Evolutionary conservation across 106 monocot genomes (phyloP).

Genomic region (Platanthera guangdongensis): DNA sequence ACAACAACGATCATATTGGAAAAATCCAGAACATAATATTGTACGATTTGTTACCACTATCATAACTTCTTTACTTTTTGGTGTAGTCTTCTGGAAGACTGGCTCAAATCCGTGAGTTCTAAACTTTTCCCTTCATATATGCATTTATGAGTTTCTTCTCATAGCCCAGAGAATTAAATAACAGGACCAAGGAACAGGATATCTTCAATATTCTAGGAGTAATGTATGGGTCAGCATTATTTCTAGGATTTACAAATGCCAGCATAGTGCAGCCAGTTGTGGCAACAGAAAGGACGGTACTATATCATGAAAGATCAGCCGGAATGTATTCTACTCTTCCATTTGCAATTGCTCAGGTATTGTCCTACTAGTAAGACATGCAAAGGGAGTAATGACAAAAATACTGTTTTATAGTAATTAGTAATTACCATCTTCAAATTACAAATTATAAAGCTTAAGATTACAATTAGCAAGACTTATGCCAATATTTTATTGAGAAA

Average conservation of each 20-base stretch:
- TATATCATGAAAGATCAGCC: constrained; percentile 50
- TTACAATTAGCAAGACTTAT: too few species aligned
- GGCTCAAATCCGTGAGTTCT: constrained; percentile 49
- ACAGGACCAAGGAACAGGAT: constrained; percentile 52
- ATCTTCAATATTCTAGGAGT: constrained; percentile 57
- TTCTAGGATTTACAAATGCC: constrained; percentile 42
- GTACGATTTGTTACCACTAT: constrained; percentile 47
- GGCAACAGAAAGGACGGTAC: constrained; percentile 39
- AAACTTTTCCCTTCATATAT: background rate
- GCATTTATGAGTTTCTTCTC: constrained; percentile 3
- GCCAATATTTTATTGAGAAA: too few species aligned
- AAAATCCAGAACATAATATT: constrained; percentile 66
- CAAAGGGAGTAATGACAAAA: too few species aligned
- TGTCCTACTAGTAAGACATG: too few species aligned
- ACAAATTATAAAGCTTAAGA: too few species aligned
- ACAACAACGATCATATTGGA: constrained; percentile 54
- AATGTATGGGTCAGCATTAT: constrained; percentile 41
- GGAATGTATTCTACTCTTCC: constrained; percentile 60
- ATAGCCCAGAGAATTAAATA: background rate
- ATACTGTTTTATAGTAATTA: too few species aligned
- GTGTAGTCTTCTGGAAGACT: constrained; percentile 43
- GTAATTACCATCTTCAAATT: too few species aligned
- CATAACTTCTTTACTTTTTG: constrained; percentile 25
- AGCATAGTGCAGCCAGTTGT: constrained; percentile 41
- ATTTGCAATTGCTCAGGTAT: constrained; percentile 49